Evolutionary conservation across 75 land plant species (phyloP), one percentile per base, ranked within the genome.

Genomic region (Pinus taeda): DNA sequence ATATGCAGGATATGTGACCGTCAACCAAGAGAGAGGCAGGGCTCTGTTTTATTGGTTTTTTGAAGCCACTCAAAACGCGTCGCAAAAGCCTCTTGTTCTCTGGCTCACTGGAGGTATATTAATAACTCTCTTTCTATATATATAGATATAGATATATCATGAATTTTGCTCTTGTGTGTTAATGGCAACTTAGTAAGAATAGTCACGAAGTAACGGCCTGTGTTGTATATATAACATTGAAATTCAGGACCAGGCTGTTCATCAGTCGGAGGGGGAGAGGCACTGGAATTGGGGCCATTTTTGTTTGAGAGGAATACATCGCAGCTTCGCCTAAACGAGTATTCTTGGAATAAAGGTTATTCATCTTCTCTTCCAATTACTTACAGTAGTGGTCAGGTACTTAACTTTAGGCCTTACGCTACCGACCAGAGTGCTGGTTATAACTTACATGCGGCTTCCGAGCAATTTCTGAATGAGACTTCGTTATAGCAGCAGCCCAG

Each of bases 201-300:
- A 45, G 49, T 7, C 5, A 45, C 3, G 42, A 1, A 39, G 42
- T 39, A 39, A 39, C 42, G 42, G 42, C 42, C 42, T 4, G 5
- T 6, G 49, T 45, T 45, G 49, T 45, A 45, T 45, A 45, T 45
- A 6, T 45, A 45, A 45, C 6, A 7, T 45, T 61, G n/a, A 61
- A 61, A 61, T 61, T n/a, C 84, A 93, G 96, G 96, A 7, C 96
- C 96, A 60, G 96, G 94, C 6, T 93, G 96, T 79, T 93, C 96
- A 57, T 93, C 96, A 5, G 78, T 93, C 73, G 96, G 92, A 15
- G 86, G 72, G 67, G 93, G 93, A 74, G 91, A 66, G 33, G 76
- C 87, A 76, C 83, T 87, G 56, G 96, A 93, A 67, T 82, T 93
- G 12, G 94, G 93, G 22, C 96, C 96, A 21, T 93, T 93, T 63